These are phyloP conservation scores for Cordyceps cateniannulata DNA, from an alignment of 2,329 filamentous ascomycete species.

Conservation along the genomic window DNA sequence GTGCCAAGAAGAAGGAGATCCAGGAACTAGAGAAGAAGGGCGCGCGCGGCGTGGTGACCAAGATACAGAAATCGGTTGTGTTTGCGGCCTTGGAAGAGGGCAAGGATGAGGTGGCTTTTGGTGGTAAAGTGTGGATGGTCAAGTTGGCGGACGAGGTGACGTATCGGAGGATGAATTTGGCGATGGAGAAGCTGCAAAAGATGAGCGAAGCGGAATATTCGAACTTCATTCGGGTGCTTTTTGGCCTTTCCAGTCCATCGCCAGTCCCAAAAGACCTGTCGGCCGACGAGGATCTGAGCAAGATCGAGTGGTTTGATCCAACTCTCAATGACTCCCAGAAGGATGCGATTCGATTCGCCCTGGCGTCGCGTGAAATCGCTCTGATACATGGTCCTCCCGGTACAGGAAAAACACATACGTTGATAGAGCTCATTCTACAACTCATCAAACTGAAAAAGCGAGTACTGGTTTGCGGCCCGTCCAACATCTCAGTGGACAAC, in stretches of 20 bases:
- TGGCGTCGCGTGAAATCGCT: conserved; percentile 74
- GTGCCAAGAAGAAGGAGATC: conserved; percentile 66
- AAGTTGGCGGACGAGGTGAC: conserved; percentile 65
- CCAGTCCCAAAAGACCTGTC: conserved; percentile 36
- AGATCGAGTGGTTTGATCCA: conserved; percentile 54
- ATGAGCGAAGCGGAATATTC: conserved; percentile 54
- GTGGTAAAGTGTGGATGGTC: conserved; percentile 54
- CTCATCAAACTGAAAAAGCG: conserved; percentile 66
- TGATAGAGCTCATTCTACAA: conserved; percentile 94
- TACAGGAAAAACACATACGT: conserved; percentile 93
- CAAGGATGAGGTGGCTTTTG: conserved; percentile 38
- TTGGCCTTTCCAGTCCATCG: conserved; percentile 50
- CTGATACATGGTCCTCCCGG: conserved; percentile 93
- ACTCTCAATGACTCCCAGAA: conserved; percentile 61
- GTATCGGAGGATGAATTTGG: conserved; percentile 58
- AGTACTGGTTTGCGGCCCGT: conserved; percentile 89
- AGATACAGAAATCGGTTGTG: conserved; percentile 51
- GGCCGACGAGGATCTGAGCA: conserved; percentile 36
- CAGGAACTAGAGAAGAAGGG: conserved; percentile 64
- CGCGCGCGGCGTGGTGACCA: conserved; percentile 63
- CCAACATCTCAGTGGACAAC: conserved; percentile 96
- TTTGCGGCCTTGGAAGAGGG: conserved; percentile 66
- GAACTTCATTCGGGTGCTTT: conserved; percentile 54
- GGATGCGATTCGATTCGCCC: conserved; percentile 70
- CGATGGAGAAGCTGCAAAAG: conserved; percentile 53